Evolutionary conservation across 2,329 filamentous ascomycete species (phyloP), one percentile per base, ranked within the genome.

Genomic region (Thielaviopsis cerberus): DNA sequence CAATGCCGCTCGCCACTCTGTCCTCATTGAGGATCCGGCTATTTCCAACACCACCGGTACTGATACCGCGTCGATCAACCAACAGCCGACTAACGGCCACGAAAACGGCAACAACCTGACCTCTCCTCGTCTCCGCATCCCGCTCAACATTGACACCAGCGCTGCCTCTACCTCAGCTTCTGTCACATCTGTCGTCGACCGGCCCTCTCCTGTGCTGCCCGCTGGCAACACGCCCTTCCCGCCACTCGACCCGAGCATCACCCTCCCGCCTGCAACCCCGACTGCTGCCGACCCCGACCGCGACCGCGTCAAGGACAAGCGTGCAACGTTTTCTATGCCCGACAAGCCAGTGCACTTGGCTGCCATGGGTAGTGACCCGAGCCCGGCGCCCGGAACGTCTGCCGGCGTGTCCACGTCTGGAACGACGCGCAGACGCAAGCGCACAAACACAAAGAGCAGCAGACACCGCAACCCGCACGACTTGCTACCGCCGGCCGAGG

Each of bases 401-500:
- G 54, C 48, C 1, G 53, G 53, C 20, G 11, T 56, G 11, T 61
- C 59, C 10, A 74, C 75, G 3, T 80, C 79, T 23, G 53, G 41
- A 7, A 61, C 59, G 20, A 73, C 79, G 58, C 82, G 75, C 66
- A 76, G 79, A 53, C 77, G 85, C 51, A 78, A 84, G 53, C 78
- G 87, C 30, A 82, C 80, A 1, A 85, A 81, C 26, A 90, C 86
- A 45, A 84, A 80, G 70, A 78, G 79, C 61, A 85, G 80, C 64
- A 79, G 79, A 30, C 78, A 80, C 50, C 80, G 80, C 1, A 80
- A 83, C 63, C 73, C 77, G 57, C 90, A 95, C 62, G 88, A 94
- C 55, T 73, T 96, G 63, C 76, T 96, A 57, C 77, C 79, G 26
- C 80, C 80, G 57, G 77, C 78, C 5, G 87, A 94, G 63, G 87